phyloP scores from a whole-genome alignment of 2,329 filamentous ascomycete species.

The Colletotrichum spinosum region DNA sequence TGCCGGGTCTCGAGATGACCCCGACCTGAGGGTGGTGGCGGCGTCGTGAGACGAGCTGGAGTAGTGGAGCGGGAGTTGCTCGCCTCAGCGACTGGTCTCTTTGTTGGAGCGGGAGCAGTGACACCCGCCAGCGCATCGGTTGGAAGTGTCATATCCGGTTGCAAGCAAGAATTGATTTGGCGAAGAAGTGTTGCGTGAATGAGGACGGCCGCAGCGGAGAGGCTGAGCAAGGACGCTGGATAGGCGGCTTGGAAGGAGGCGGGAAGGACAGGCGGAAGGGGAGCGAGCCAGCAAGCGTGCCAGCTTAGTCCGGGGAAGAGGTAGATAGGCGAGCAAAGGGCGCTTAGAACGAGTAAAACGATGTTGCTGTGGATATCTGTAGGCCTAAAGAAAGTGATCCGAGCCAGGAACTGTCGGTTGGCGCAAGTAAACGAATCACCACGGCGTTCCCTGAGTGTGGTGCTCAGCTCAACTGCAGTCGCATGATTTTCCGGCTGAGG shows the following conservation, averaged over 20 bases:
- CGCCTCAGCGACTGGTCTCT: slow-evolving; percentile 48
- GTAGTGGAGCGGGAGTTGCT: slow-evolving; percentile 48
- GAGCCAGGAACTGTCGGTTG: slow-evolving; percentile 2
- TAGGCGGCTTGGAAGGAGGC: slow-evolving; percentile 22
- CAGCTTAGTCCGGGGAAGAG: slow-evolving; percentile 11
- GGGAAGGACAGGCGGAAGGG: slow-evolving; percentile 26
- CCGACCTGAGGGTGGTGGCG: slow-evolving; percentile 58
- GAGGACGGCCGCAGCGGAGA: slow-evolving; percentile 16
- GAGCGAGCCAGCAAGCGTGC: slow-evolving; percentile 16
- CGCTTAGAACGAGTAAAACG: not conserved
- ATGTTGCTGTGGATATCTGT: slow-evolving; percentile 3
- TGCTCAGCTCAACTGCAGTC: slow-evolving; percentile 25
- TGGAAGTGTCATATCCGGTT: slow-evolving; percentile 49
- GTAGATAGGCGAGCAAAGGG: not conserved
- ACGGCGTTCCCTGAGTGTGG: slow-evolving; percentile 33
- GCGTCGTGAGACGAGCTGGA: slow-evolving; percentile 55
- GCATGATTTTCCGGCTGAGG: slow-evolving; percentile 30
- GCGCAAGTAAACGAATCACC: slow-evolving; percentile 32
- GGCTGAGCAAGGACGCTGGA: slow-evolving; percentile 2
- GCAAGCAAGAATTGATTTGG: slow-evolving; percentile 28
- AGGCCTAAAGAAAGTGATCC: slow-evolving; percentile 1
- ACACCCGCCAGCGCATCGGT: slow-evolving; percentile 42
- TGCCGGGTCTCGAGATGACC: slow-evolving; percentile 55
- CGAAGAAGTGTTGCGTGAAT: slow-evolving; percentile 37
- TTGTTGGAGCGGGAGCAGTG: slow-evolving; percentile 42